phyloP scores from a whole-genome alignment of 768 basidiomycete species.

The Hydnomerulius pinastri region DNA sequence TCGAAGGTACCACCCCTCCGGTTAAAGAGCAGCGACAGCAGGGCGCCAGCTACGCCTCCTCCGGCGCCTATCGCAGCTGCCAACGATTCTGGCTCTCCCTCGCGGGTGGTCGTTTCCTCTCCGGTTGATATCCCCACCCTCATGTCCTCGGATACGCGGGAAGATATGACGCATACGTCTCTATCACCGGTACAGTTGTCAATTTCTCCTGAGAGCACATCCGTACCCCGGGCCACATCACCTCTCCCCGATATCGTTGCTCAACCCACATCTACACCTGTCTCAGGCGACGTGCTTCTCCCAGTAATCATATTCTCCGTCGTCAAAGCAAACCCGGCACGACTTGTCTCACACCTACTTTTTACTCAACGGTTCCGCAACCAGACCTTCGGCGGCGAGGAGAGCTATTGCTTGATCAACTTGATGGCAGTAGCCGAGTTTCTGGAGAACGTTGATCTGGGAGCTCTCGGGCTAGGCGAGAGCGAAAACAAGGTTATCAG shows the following conservation, averaged over 20 bases:
- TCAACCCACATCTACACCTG: conserved; percentile 43
- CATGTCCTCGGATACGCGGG: not conserved
- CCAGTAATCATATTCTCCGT: conserved; percentile 94
- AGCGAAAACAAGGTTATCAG: conserved; percentile 58
- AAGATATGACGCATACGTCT: conserved; percentile 3
- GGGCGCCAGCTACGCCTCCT: not conserved
- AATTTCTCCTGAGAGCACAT: conserved; percentile 3
- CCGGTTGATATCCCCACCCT: conserved; percentile 7
- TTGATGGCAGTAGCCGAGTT: conserved; percentile 95
- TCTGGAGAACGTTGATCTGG: conserved; percentile 90
- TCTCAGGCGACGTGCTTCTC: conserved; percentile 87
- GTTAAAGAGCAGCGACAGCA: conserved; percentile 53
- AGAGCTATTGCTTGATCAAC: conserved; percentile 92
- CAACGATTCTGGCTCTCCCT: not conserved
- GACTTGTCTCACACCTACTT: conserved; percentile 60
- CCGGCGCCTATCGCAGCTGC: not conserved
- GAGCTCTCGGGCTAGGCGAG: conserved; percentile 63
- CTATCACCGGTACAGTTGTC: conserved; percentile 10
- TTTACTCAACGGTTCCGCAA: conserved; percentile 36
- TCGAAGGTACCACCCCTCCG: conserved; percentile 72
- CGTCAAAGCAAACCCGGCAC: conserved; percentile 88
- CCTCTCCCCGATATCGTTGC: conserved; percentile 11
- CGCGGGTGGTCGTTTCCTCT: conserved; percentile 4
- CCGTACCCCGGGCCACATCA: conserved; percentile 1
- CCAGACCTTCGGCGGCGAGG: conserved; percentile 54